These are phyloP conservation scores for Saccharomyces hybrid DNA, from an alignment of 1,139 yeast genomes.

Conservation along the genomic window DNA sequence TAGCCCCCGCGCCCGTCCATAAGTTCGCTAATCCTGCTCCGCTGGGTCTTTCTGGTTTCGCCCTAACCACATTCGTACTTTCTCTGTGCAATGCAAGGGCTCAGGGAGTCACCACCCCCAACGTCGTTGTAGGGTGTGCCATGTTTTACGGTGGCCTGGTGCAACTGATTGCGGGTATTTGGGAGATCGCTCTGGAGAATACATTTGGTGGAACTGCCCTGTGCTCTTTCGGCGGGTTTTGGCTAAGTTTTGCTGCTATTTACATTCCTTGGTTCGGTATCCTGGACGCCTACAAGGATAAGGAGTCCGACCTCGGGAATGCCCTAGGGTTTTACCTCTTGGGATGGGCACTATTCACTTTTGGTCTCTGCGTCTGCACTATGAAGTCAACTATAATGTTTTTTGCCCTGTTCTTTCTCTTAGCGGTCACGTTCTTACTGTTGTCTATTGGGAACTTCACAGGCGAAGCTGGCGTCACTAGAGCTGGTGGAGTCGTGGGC, in stretches of 20 bases:
- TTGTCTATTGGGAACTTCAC: slow-evolving; percentile 55
- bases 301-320: slow-evolving; percentile 31
- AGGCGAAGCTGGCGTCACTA: slow-evolving; percentile 35
- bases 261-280: slow-evolving; percentile 57
- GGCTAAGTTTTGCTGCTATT: slow-evolving; percentile 61
- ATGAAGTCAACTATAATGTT: slow-evolving; percentile 64
- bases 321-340: slow-evolving; percentile 56
- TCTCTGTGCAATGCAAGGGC: slow-evolving; percentile 47
- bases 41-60: slow-evolving; percentile 58
- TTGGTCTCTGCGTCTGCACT: slow-evolving; percentile 51
- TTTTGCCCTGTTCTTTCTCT: slow-evolving; percentile 51
- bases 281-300: slow-evolving; percentile 39
- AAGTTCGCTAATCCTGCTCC: slow-evolving; percentile 61
- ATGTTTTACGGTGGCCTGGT: slow-evolving; percentile 81
- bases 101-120: slow-evolving; percentile 43
- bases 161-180: slow-evolving; percentile 58
- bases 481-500: slow-evolving; percentile 65
- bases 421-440: slow-evolving; percentile 55
- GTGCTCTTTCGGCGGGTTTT: slow-evolving; percentile 64
- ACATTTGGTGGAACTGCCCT: slow-evolving; percentile 72
- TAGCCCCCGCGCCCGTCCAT: slow-evolving; percentile 39
- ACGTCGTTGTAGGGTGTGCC: slow-evolving; percentile 65
- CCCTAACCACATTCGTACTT: slow-evolving; percentile 59
- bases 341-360: slow-evolving; percentile 66
- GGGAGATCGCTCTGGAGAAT: slow-evolving; percentile 57